Conservation (phyloP, 345 rosid genomes). For the Bruguiera parviflora region DNA sequence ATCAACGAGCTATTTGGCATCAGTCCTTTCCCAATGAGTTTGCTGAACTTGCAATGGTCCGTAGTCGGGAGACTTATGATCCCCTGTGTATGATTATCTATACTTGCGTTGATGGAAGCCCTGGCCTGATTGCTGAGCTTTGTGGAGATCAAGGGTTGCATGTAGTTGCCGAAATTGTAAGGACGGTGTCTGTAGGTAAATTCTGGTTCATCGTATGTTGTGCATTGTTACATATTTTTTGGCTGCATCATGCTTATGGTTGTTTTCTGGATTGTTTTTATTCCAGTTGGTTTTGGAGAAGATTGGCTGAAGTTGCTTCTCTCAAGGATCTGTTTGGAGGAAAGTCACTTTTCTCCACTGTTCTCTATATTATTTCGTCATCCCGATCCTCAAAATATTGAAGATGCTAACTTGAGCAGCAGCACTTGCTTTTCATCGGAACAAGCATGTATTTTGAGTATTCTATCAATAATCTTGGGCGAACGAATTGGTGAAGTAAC, state of each 20-base stretch:
- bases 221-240: not conserved
- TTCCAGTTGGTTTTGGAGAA: constrained; percentile 64
- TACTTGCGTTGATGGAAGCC: constrained; percentile 54
- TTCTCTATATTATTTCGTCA: constrained; percentile 34
- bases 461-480: constrained; percentile 52
- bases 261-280: constrained; percentile 9
- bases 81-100: constrained; percentile 72
- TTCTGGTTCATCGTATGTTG: not conserved
- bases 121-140: constrained; percentile 36
- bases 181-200: constrained; percentile 53
- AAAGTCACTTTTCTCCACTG: constrained; percentile 40
- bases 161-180: constrained; percentile 42
- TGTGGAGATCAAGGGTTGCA: constrained; percentile 44
- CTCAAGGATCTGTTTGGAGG: constrained; percentile 62
- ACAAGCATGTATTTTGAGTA: constrained; percentile 59
- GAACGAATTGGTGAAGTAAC: constrained; percentile 44
- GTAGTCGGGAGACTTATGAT: constrained; percentile 53
- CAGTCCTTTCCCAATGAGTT: constrained; percentile 51
- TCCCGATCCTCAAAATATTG: constrained; percentile 15
- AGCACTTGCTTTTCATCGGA: constrained; percentile 38
- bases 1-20: constrained; percentile 56
- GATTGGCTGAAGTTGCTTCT: constrained; percentile 75
- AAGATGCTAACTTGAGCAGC: constrained; percentile 8
- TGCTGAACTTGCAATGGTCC: constrained; percentile 37
- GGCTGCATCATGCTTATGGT: constrained; percentile 1